Evolutionary conservation across 768 basidiomycete species (phyloP).

Genomic region (Stropharia rugosoannulata): DNA sequence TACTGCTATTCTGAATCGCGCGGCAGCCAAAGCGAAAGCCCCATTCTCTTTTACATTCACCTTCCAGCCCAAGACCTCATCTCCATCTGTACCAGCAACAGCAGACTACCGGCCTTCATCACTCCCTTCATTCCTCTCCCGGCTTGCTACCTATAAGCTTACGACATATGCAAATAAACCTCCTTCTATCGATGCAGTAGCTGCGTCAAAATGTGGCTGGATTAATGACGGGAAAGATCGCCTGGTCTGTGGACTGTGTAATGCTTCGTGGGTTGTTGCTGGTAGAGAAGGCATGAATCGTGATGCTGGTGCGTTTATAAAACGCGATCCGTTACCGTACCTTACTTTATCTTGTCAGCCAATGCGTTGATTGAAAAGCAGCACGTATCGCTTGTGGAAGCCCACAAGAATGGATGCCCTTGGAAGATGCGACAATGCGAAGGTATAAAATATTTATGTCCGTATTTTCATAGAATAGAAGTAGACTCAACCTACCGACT

Average conservation of each 20-base stretch:
- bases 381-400: conserved; percentile 56
- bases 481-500: not conserved
- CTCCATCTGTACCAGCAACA: conserved; percentile 31
- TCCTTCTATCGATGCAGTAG: conserved; percentile 68
- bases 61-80: conserved; percentile 26
- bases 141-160: conserved; percentile 76
- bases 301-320: conserved; percentile 68
- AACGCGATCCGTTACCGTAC: not conserved
- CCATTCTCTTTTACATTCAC: conserved; percentile 45
- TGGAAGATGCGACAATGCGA: conserved; percentile 85
- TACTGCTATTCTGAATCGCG: conserved; percentile 67
- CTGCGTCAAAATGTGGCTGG: conserved; percentile 84
- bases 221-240: conserved; percentile 81
- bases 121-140: conserved; percentile 65
- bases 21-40: conserved; percentile 55
- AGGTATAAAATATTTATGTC: conserved; percentile 35
- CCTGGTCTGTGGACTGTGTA: conserved; percentile 70
- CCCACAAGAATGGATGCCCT: conserved; percentile 81
- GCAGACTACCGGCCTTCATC: conserved; percentile 82
- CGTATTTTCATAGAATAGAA: not conserved
- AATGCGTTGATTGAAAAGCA: conserved; percentile 76
- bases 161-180: conserved; percentile 83
- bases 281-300: conserved; percentile 68
- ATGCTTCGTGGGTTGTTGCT: conserved; percentile 71
- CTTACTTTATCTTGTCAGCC: conserved; percentile 36